phyloP scores from a whole-genome alignment of 2,329 filamentous ascomycete species.

The Macroventuria anomochaeta region DNA sequence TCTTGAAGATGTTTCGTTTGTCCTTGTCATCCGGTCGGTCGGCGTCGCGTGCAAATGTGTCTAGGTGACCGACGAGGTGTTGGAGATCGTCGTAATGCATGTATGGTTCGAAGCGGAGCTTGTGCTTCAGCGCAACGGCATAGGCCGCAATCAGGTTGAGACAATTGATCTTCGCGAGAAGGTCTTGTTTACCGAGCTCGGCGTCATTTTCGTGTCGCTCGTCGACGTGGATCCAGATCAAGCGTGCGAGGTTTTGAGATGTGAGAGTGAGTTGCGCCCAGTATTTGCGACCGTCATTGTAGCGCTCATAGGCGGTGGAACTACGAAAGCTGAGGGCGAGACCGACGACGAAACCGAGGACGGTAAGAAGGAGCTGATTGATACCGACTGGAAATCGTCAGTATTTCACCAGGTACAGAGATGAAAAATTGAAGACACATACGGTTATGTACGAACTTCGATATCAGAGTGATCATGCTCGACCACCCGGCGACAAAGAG shows the following conservation, averaged over 20 bases:
- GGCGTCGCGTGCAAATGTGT: conserved; percentile 71
- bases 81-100: conserved; percentile 75
- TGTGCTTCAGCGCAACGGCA: conserved; percentile 78
- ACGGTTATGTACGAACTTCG: conserved; percentile 50
- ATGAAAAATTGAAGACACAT: neutral
- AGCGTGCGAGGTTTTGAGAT: conserved; percentile 66
- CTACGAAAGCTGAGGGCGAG: conserved; percentile 75
- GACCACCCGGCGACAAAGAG: conserved; percentile 70
- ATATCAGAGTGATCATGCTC: conserved; percentile 64
- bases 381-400: conserved; percentile 57
- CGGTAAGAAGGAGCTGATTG: conserved; percentile 71
- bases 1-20: conserved; percentile 57
- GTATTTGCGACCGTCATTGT: conserved; percentile 65
- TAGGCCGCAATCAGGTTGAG: conserved; percentile 82
- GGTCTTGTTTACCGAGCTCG: conserved; percentile 65
- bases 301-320: conserved; percentile 76
- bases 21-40: conserved; percentile 41
- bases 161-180: conserved; percentile 68
- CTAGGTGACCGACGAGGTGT: conserved; percentile 72
- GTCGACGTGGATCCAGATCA: conserved; percentile 82
- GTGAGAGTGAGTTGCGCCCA: conserved; percentile 65
- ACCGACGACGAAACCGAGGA: conserved; percentile 82
- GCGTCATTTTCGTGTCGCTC: conserved; percentile 60
- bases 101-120: conserved; percentile 83
- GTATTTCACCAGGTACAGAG: no score